Conservation (phyloP, 208 protist genomes). For the Leishmania major region DNA sequence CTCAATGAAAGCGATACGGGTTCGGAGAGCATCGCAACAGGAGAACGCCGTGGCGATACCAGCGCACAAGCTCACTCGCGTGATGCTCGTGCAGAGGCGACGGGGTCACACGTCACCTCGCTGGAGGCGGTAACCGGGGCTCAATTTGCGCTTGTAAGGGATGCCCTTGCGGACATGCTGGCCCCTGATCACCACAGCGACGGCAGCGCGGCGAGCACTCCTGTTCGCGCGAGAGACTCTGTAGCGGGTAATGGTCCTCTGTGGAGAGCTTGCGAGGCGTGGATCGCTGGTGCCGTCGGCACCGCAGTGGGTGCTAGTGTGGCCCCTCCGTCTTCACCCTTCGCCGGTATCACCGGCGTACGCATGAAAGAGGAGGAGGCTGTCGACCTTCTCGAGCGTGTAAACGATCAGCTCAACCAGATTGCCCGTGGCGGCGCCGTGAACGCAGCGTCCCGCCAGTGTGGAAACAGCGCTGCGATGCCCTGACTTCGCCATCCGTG, state of each 20-base stretch:
- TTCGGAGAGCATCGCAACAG: background rate
- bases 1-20: background rate
- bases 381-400: conserved; percentile 6
- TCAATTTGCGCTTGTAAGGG: background rate
- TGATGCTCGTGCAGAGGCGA: background rate
- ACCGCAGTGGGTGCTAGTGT: background rate
- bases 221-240: background rate
- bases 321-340: background rate
- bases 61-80: background rate
- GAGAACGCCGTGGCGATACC: background rate
- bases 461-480: background rate
- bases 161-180: background rate
- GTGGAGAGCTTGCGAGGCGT: conserved; percentile 1
- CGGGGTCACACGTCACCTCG: background rate
- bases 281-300: background rate
- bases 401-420: conserved; percentile 30
- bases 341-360: conserved; percentile 3
- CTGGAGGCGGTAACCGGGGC: background rate
- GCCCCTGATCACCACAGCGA: background rate
- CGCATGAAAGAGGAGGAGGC: background rate
- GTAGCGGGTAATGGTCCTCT: background rate
- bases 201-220: background rate
- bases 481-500: background rate
- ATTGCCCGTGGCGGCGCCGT: conserved; percentile 11
- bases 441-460: background rate